Base-by-base conservation (phyloP, 2,329 filamentous ascomycete species). In the Thielaviopsis musarum region DNA sequence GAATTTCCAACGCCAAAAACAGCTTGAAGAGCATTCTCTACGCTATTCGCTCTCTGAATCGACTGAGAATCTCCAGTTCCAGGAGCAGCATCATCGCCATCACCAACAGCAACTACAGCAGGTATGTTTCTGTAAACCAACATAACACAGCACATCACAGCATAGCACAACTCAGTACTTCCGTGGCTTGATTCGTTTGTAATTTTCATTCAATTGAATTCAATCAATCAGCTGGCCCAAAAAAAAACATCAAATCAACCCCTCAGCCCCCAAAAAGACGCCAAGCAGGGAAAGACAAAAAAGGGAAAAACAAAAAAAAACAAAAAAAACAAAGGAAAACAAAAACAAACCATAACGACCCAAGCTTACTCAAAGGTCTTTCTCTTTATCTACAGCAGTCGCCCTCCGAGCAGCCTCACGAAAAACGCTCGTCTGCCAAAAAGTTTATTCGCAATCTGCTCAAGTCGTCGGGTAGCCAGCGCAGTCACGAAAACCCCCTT, bases 1-100 rank as follows among this genome's bases (percentile, higher is more conserved):
- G 63, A 65, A 62, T 59, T 64, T 61, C 4, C 58, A 63, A 28
- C 65, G 65, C 58, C 63, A 65, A 28, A 63, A 63, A 28, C 61
- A 62, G 63, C 13, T 52, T 19, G 56, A 61, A 13, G 56, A 57
- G 61, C 48, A 65, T 62, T 57, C 60, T 62, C 59, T 65, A 66
- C 58, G 61, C 66, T 61, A 51, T 51, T 55, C 57, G 24, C 41
- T 59, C 13, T 52, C 57, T 3, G 57, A 59, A 3, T 34, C 57
- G 3, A 7, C 21, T 17, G 51, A 58, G 6, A 30, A 22, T n/a
- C 19, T 45, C 10, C 57, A 53, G 7, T 51, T 52, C 17, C 28
- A 53, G 19, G 21, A 58, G n/a, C 57, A 58, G 9, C 51, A 53
- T 15, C 66, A 65, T 26, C 63, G 66, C 58, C 65, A 66, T 57